A percentile compares a stretch with the other conserved stretches of the same genome.
Evolutionary conservation across 2,329 filamentous ascomycete species (phyloP).

Genomic region (Alternaria rosae): DNA sequence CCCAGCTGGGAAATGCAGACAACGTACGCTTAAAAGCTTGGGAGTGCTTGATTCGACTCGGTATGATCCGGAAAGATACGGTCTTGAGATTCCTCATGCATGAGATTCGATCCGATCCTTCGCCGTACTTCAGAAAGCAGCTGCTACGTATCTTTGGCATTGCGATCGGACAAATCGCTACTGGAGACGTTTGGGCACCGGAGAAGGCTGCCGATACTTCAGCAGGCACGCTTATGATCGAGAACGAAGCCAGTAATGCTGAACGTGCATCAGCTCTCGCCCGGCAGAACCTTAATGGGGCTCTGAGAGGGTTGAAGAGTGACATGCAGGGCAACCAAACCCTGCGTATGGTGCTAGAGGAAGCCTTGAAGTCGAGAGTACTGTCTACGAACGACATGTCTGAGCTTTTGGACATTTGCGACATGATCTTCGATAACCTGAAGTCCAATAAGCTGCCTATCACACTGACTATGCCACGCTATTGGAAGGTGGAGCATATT

Average conservation of each 20-base stretch:
- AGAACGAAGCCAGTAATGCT: conserved; percentile 56
- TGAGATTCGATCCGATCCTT: conserved; percentile 64
- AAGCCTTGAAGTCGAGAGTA: conserved; percentile 60
- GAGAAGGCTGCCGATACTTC: conserved; percentile 41
- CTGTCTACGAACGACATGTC: conserved; percentile 63
- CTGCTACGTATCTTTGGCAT: conserved; percentile 62
- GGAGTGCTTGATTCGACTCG: conserved; percentile 63
- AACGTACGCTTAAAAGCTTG: conserved; percentile 68
- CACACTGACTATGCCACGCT: conserved; percentile 62
- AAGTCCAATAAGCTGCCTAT: conserved; percentile 59
- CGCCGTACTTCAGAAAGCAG: conserved; percentile 63
- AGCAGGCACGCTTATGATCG: conserved; percentile 61
- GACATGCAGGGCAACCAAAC: conserved; percentile 59
- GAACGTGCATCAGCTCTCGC: conserved; percentile 61
- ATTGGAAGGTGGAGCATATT: conserved; percentile 62
- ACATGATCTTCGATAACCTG: conserved; percentile 59
- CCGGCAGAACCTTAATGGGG: conserved; percentile 65
- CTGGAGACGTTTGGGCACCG: conserved; percentile 56
- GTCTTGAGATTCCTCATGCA: conserved; percentile 65
- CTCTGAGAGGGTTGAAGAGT: conserved; percentile 63
- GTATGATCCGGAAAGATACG: conserved; percentile 58
- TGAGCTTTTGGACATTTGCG: conserved; percentile 65
- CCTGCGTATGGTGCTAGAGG: conserved; percentile 64
- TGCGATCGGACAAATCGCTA: conserved; percentile 65
- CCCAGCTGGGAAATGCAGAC: conserved; percentile 65